These are phyloP conservation scores for Globisporangium megalacanthum DNA, from an alignment of 352 stramenopile species.

Conservation along the genomic window DNA sequence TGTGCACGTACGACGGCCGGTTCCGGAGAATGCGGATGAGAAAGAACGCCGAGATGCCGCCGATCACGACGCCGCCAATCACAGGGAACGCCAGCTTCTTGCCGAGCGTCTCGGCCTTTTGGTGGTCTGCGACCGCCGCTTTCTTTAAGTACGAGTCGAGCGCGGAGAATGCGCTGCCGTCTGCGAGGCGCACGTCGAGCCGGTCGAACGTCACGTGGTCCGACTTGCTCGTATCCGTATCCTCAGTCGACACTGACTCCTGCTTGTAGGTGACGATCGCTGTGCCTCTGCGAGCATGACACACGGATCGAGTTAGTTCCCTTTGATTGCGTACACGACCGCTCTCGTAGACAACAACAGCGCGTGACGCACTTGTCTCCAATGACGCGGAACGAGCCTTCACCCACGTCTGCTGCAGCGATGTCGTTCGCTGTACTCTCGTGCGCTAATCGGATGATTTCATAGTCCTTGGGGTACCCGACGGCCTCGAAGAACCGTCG, in stretches of 20 bases:
- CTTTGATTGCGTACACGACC: not conserved
- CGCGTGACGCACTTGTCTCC: slow-evolving; percentile 43
- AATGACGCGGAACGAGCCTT: slow-evolving; percentile 44
- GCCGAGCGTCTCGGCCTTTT: slow-evolving; percentile 54
- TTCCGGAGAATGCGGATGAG: slow-evolving; percentile 73
- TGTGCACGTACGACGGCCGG: slow-evolving; percentile 77
- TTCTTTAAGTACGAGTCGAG: slow-evolving; percentile 55
- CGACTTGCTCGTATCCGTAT: slow-evolving; percentile 16
- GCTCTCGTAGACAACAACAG: slow-evolving; percentile 1
- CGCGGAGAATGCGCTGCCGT: slow-evolving; percentile 53
- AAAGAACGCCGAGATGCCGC: slow-evolving; percentile 62
- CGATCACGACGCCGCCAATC: slow-evolving; percentile 54
- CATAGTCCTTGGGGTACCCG: slow-evolving; percentile 70
- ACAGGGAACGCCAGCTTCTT: slow-evolving; percentile 69
- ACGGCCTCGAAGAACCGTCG: slow-evolving; percentile 64
- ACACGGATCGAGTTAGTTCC: not conserved
- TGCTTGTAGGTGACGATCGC: slow-evolving; percentile 51
- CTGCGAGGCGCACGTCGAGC: slow-evolving; percentile 36
- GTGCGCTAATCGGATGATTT: slow-evolving; percentile 19
- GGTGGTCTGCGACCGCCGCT: slow-evolving; percentile 41
- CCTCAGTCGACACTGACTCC: slow-evolving; percentile 11
- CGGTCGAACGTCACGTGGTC: slow-evolving; percentile 50
- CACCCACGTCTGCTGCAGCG: slow-evolving; percentile 5
- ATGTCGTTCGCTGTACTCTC: slow-evolving; percentile 6
- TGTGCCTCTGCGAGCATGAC: slow-evolving; percentile 19